Percentiles rank a stretch among this genome's conserved stretches.
Evolutionary conservation across 164 flowering plant genomes (phyloP).

Genomic region (Warburgia ugandensis): DNA sequence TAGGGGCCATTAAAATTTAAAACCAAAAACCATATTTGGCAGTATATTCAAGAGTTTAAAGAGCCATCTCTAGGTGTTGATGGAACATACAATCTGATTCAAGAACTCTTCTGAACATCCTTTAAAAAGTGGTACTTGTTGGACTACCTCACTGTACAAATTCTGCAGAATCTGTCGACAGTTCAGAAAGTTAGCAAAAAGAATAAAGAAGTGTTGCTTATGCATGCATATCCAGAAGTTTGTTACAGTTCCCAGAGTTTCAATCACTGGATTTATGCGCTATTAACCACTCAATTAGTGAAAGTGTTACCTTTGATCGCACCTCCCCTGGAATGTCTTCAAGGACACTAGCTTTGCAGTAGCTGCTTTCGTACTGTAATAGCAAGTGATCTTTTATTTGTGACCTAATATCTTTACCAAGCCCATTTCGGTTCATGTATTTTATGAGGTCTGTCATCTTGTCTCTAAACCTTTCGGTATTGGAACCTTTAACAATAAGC

Average conservation of each 20-base stretch:
- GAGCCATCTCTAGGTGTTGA: background rate
- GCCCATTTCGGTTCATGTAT: conserved; percentile 22
- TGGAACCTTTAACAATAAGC: conserved; percentile 24
- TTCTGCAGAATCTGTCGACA: conserved; percentile 16
- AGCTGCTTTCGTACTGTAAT: conserved; percentile 20
- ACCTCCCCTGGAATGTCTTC: conserved; percentile 17
- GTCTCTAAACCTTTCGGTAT: conserved; percentile 26
- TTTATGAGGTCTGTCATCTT: conserved; percentile 24
- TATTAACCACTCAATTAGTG: no score
- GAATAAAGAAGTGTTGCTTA: background rate
- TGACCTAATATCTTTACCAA: conserved; percentile 18
- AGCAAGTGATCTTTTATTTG: conserved; percentile 18
- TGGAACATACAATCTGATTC: conserved; percentile 18
- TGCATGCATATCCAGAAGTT: no score
- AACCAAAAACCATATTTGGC: background rate
- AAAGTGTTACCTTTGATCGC: conserved; percentile 14
- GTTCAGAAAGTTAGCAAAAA: background rate
- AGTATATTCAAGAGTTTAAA: background rate
- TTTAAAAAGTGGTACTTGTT: conserved; percentile 20
- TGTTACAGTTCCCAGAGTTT: no score
- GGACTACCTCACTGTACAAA: conserved; percentile 11
- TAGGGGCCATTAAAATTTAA: background rate
- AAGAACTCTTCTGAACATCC: conserved; percentile 21
- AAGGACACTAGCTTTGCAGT: conserved; percentile 12
- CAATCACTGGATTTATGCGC: no score